Conservation (phyloP, 495 filamentous ascomycete species). For the Penicillium cosmopolitanum region DNA sequence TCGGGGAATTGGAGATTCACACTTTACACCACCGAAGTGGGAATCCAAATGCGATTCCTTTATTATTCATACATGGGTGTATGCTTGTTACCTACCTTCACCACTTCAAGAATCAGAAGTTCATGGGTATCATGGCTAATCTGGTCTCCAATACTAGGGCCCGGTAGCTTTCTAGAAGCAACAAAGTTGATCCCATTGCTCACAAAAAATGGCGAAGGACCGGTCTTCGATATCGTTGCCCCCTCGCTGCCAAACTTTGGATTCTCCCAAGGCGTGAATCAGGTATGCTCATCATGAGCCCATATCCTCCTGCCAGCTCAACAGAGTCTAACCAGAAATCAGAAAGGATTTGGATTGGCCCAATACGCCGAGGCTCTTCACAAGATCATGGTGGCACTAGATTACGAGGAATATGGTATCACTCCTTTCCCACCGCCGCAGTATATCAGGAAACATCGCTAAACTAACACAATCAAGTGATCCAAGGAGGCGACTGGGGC, state of each 20-base stretch:
- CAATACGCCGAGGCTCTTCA: constrained; percentile 50
- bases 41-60: constrained; percentile 54
- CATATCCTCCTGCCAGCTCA: neutral
- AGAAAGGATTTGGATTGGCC: constrained; percentile 45
- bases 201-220: constrained; percentile 45
- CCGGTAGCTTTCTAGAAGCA: constrained; percentile 70
- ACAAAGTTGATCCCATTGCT: constrained; percentile 64
- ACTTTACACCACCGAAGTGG: constrained; percentile 58
- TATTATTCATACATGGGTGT: constrained; percentile 68
- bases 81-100: constrained; percentile 10
- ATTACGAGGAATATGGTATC: constrained; percentile 49
- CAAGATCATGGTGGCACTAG: constrained; percentile 46
- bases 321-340: neutral
- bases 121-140: constrained; percentile 3
- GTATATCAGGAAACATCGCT: neutral
- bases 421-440: neutral
- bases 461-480: constrained; percentile 30
- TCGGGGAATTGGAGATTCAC: constrained; percentile 49
- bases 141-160: constrained; percentile 47
- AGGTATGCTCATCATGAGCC: constrained; percentile 33
- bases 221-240: constrained; percentile 69
- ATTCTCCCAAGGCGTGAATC: constrained; percentile 59
- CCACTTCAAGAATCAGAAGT: neutral
- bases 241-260: constrained; percentile 76
- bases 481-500: constrained; percentile 58